Base-by-base conservation (phyloP, 2,329 filamentous ascomycete genomes). In the Ophidiomyces ophidiicola region DNA sequence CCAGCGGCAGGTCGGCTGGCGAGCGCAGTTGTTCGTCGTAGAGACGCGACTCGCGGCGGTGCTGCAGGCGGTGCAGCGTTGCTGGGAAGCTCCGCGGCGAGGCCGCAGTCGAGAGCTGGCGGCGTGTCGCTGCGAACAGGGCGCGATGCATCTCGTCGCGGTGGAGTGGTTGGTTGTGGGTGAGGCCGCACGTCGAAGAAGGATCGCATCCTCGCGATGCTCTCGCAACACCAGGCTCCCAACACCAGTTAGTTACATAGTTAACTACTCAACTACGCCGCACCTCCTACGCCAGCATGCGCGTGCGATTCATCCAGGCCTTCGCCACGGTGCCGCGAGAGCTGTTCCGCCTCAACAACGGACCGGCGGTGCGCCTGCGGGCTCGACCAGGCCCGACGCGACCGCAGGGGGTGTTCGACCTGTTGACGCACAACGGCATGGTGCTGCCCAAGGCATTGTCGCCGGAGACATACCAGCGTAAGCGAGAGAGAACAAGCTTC, bases 321-420 rank as follows among this genome's bases (percentile, higher is more conserved):
- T 50, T 45, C 34, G 45, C 38, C 6, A 18, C 31, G n/a, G 20
- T 46, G n/a, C 46, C 48, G 2, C 44, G 47, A 26, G 46, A 47
- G 31, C 20, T 50, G 4, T 50, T 50, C 26, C 46, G 46, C 24
- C 18, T 48, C n/a, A 50, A 50, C 41, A 40, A 43, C 30, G 48
- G 48, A 12, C 33, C 25, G 26, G 21, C 17, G 5, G 33, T 50
- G 15, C 40, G 40, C 18, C 43, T 50, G 20, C 48, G 48, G n/a
- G 46, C 40, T 10, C 15, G 36, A 12, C 35, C 39, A 17, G 39
- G 36, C 8, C 39, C 43, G 19, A 23, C 28, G 12, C 42, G 42
- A 32, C 44, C 44, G 17, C 12, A n/a, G 12, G 30, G 48, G 20
- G 36, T 26, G 1, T 50, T 47, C 32, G 46, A 50, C 24, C 37